A percentile compares a stretch with the other conserved stretches of the same genome.
Conservation (phyloP, 1,284 basidiomycete species). For the Ganoderma lingzhi region DNA sequence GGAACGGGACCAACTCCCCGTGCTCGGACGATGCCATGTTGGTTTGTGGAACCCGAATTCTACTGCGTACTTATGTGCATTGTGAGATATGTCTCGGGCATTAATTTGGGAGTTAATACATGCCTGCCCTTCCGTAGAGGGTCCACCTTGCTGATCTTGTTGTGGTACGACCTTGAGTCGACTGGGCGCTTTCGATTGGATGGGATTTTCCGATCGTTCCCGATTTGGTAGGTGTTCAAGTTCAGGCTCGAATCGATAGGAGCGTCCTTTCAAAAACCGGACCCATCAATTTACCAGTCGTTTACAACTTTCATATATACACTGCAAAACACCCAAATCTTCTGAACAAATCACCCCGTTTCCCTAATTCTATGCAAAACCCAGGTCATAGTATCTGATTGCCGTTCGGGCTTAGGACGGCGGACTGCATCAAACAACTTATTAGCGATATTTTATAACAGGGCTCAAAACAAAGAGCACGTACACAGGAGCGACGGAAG, state of each 20-base stretch:
- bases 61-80: background rate
- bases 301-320: background rate
- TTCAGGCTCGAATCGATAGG: background rate
- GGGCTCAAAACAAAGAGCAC: background rate
- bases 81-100: background rate
- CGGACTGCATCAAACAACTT: background rate
- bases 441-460: background rate
- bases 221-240: constrained; percentile 2
- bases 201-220: background rate
- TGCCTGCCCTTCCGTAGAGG: background rate
- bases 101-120: background rate
- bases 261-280: too few species aligned
- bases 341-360: background rate
- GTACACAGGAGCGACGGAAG: constrained; percentile 31
- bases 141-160: background rate
- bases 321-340: background rate
- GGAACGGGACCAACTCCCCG: constrained; percentile 38
- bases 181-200: too few species aligned
- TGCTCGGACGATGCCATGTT: constrained; percentile 16
- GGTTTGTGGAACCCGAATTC: background rate
- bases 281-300: too few species aligned
- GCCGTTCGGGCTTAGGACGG: background rate
- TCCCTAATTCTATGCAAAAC: background rate
- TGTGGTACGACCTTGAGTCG: background rate
- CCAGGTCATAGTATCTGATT: background rate